Percentiles rank a stretch among this genome's conserved stretches.
phyloP scores from a whole-genome alignment of 2,329 filamentous ascomycete genomes.

The Coniochaeta sp. region DNA sequence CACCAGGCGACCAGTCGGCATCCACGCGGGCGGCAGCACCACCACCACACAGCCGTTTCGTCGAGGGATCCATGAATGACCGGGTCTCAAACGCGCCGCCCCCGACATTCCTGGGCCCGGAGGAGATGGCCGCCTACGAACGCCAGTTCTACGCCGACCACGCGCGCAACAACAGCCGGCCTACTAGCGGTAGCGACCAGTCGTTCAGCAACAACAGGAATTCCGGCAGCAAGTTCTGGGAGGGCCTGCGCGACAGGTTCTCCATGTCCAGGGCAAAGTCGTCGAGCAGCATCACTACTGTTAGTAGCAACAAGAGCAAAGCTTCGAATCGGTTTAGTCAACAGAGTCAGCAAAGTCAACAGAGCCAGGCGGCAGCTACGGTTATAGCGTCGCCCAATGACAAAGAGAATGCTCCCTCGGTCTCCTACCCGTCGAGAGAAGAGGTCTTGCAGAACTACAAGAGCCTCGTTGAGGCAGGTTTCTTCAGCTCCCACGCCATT shows the following conservation, averaged over 20 bases:
- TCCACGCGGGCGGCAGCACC: constrained; percentile 12
- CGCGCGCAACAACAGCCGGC: constrained; percentile 7
- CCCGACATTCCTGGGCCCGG: constrained; percentile 51
- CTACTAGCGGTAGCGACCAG: constrained; percentile 5
- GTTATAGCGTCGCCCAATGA: background rate
- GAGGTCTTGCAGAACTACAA: constrained; percentile 51
- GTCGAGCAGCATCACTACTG: constrained; percentile 11
- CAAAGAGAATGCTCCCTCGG: constrained; percentile 3
- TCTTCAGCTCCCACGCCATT: constrained; percentile 52
- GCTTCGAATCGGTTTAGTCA: background rate
- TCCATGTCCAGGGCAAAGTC: constrained; percentile 17
- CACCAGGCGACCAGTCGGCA: constrained; percentile 15
- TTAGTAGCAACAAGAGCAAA: background rate
- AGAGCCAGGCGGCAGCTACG: background rate
- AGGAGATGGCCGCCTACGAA: constrained; percentile 19
- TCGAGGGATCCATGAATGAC: constrained; percentile 85
- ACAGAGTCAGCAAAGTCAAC: background rate
- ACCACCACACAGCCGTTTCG: constrained; percentile 42
- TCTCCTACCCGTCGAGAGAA: constrained; percentile 29
- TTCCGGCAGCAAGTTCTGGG: constrained; percentile 18
- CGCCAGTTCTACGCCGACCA: constrained; percentile 14
- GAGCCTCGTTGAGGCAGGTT: constrained; percentile 47
- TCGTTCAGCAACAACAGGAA: constrained; percentile 16
- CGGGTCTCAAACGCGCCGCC: constrained; percentile 66
- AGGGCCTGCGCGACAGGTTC: constrained; percentile 23